Conservation (phyloP, 139 green algal species). For the Chlamydomonas sp. region DNA sequence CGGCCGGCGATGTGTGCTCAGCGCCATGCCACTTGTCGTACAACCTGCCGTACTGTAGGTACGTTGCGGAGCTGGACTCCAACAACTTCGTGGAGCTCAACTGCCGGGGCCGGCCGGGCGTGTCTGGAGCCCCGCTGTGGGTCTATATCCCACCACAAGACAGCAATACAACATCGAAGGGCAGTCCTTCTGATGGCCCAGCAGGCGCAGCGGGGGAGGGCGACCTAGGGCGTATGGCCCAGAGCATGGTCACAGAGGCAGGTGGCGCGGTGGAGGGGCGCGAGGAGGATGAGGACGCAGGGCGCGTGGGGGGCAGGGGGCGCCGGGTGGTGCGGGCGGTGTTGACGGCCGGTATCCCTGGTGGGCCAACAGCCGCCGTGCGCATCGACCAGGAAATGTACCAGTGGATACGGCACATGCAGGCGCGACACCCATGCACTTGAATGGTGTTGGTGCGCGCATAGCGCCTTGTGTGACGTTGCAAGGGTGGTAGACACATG, state of each 20-base stretch:
- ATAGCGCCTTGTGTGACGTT: no score
- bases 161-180: no score
- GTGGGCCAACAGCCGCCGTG: slow-evolving; percentile 14
- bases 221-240: background rate
- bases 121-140: slow-evolving; percentile 25
- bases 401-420: slow-evolving; percentile 3
- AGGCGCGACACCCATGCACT: slow-evolving; percentile 4
- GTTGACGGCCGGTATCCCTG: slow-evolving; percentile 18
- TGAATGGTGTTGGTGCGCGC: no score
- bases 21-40: no score
- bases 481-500: no score
- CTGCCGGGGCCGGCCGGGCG: slow-evolving; percentile 4
- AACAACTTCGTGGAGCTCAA: slow-evolving; percentile 24
- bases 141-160: background rate
- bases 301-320: background rate
- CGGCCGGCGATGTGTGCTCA: no score
- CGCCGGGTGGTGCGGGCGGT: slow-evolving; percentile 16
- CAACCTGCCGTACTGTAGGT: background rate
- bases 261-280: background rate
- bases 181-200: no score
- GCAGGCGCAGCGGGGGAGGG: background rate
- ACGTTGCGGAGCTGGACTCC: background rate
- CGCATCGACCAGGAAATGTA: background rate
- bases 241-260: background rate
- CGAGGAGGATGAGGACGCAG: background rate